A percentile compares a stretch with the other conserved stretches of the same genome.
These are phyloP conservation scores for Fusarium nygamai DNA, from an alignment of 2,329 filamentous ascomycete genomes.

Conservation along the genomic window DNA sequence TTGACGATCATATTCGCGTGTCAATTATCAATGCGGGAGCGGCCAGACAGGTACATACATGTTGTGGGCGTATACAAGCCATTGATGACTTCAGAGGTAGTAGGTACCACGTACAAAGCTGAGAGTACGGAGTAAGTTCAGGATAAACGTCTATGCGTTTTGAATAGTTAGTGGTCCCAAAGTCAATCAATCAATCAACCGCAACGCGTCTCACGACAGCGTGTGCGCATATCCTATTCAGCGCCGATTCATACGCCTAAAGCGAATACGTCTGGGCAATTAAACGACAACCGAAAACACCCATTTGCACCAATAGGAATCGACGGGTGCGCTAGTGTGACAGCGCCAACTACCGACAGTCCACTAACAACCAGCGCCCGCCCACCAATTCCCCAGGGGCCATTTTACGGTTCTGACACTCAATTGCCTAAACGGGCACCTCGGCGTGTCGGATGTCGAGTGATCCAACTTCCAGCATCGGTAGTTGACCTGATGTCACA, in stretches of 20 bases:
- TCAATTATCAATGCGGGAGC: background rate
- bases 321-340: background rate
- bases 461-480: background rate
- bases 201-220: background rate
- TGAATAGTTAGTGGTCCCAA: background rate
- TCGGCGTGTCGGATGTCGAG: background rate
- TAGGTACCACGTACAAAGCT: background rate
- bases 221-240: background rate
- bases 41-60: background rate
- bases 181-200: background rate
- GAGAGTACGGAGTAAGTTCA: no score
- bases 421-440: conserved; percentile 17
- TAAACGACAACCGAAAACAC: background rate
- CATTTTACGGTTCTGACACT: conserved; percentile 2
- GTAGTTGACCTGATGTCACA: background rate
- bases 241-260: background rate
- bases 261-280: conserved; percentile 4
- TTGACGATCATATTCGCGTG: background rate
- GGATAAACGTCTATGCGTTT: background rate
- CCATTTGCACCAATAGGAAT: background rate
- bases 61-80: background rate
- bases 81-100: background rate
- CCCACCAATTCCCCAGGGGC: conserved; percentile 4
- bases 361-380: conserved; percentile 15
- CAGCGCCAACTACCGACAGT: background rate